phyloP scores from a whole-genome alignment of 2,329 filamentous ascomycete genomes.

The Epichloe sp. region DNA sequence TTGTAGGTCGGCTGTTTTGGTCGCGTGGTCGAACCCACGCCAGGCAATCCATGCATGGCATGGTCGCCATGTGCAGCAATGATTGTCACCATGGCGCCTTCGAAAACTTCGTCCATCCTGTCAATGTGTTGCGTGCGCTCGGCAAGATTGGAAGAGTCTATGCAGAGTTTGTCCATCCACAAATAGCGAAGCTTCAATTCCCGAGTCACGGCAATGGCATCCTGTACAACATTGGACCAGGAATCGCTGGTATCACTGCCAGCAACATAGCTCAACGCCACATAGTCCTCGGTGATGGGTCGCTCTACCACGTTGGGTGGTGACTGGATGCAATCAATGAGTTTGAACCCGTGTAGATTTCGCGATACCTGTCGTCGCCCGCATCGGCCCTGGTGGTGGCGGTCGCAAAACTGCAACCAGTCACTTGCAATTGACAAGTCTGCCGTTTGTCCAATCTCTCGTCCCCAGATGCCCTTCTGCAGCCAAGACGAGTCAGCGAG shows the following conservation, averaged over 20 bases:
- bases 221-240: conserved; percentile 20
- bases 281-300: conserved; percentile 17
- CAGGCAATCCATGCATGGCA: conserved; percentile 21
- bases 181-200: conserved; percentile 22
- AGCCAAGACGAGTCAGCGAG: conserved; percentile 11
- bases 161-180: conserved; percentile 26
- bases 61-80: conserved; percentile 23
- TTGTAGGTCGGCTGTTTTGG: conserved; percentile 18
- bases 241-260: conserved; percentile 14
- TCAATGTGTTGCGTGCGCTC: conserved; percentile 19
- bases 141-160: conserved; percentile 13
- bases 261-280: conserved; percentile 24
- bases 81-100: conserved; percentile 22
- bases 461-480: conserved; percentile 21
- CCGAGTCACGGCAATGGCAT: conserved; percentile 18
- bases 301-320: conserved; percentile 17
- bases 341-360: conserved; percentile 18
- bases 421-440: conserved; percentile 19
- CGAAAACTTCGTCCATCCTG: conserved; percentile 26
- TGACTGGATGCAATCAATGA: conserved; percentile 21
- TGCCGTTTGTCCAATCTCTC: conserved; percentile 16
- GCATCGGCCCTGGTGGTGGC: conserved; percentile 20
- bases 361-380: conserved; percentile 13
- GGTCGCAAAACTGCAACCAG: conserved; percentile 22
- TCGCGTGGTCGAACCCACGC: conserved; percentile 17